Conservation (phyloP, 805 yeast species). For the Blastobotrys peoriensis region DNA sequence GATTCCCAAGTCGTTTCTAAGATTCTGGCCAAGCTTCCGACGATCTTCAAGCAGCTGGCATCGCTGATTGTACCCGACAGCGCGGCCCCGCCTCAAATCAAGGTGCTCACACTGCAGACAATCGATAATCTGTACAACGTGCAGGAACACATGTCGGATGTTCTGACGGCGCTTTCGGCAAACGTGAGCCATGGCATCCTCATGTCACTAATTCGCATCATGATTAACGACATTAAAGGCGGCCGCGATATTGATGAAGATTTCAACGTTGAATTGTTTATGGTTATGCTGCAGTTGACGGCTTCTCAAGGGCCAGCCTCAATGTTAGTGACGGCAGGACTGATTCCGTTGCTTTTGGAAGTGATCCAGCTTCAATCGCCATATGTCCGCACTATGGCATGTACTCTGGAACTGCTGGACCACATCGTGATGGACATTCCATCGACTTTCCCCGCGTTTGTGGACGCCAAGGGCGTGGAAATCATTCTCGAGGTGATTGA, state of each 20-base stretch:
- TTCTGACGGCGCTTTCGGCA: slow-evolving; percentile 73
- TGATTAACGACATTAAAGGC: slow-evolving; percentile 45
- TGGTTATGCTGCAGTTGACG: slow-evolving; percentile 51
- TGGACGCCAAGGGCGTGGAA: slow-evolving; percentile 59
- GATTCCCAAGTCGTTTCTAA: slow-evolving; percentile 57
- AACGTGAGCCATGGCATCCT: slow-evolving; percentile 80
- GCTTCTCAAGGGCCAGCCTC: slow-evolving; percentile 33
- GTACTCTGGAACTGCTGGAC: slow-evolving; percentile 56
- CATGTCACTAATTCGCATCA: slow-evolving; percentile 62
- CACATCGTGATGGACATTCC: slow-evolving; percentile 34
- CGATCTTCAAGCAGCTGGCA: slow-evolving; percentile 59
- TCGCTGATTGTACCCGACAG: slow-evolving; percentile 65
- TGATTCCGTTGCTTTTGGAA: slow-evolving; percentile 58
- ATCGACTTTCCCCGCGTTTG: slow-evolving; percentile 51
- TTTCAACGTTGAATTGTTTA: slow-evolving; percentile 45
- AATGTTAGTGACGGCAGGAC: slow-evolving; percentile 67
- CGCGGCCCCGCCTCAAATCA: slow-evolving; percentile 45
- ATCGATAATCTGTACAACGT: slow-evolving; percentile 63
- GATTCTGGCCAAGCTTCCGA: slow-evolving; percentile 67
- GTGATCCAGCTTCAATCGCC: slow-evolving; percentile 49
- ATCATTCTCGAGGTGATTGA: slow-evolving; percentile 54
- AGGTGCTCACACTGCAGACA: slow-evolving; percentile 57
- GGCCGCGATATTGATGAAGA: slow-evolving; percentile 44
- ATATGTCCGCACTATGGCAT: slow-evolving; percentile 52
- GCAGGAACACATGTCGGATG: slow-evolving; percentile 67